These are phyloP conservation scores for Rubia tinctorum DNA, from an alignment of 305 asterid species.

Conservation along the genomic window DNA sequence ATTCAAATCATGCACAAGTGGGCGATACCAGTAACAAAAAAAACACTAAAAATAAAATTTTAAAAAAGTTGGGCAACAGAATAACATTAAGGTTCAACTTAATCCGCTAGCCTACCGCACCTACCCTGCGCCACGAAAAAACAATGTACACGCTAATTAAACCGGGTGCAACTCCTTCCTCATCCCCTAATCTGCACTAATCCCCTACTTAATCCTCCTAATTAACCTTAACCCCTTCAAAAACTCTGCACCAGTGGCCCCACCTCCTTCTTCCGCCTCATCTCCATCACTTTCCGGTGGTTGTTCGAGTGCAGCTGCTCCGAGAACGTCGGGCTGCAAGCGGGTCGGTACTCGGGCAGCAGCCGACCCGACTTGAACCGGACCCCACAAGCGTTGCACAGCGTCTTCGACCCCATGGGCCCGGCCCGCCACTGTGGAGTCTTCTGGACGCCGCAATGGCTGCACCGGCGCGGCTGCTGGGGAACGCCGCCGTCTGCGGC, in stretches of 20 bases:
- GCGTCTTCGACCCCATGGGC: constrained; percentile 78
- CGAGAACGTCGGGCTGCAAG: constrained; percentile 85
- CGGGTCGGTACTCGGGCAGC: constrained; percentile 87
- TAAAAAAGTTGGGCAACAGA: constrained; percentile 13
- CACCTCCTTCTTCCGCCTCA: constrained; percentile 73
- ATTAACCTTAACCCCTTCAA: constrained; percentile 30
- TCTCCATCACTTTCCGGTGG: constrained; percentile 90
- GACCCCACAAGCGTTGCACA: constrained; percentile 97
- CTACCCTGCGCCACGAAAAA: constrained; percentile 40
- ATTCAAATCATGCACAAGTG: constrained; percentile 1
- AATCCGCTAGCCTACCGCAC: constrained; percentile 48
- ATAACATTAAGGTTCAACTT: constrained; percentile 45
- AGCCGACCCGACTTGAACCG: constrained; percentile 90
- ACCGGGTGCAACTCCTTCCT: constrained; percentile 25
- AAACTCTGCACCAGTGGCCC: constrained; percentile 60
- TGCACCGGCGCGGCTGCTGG: constrained; percentile 70
- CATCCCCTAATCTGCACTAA: background rate
- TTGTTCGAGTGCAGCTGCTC: constrained; percentile 70
- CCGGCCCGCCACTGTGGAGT: constrained; percentile 99
- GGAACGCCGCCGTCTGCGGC: constrained; percentile 13
- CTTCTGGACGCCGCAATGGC: constrained; percentile 85
- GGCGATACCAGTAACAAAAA: background rate
- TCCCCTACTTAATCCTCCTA: constrained; percentile 24
- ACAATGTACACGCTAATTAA: constrained; percentile 43
- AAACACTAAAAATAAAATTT: background rate